Conservation (phyloP, 805 yeast genomes). For the Wickerhamiella dianesei region DNA sequence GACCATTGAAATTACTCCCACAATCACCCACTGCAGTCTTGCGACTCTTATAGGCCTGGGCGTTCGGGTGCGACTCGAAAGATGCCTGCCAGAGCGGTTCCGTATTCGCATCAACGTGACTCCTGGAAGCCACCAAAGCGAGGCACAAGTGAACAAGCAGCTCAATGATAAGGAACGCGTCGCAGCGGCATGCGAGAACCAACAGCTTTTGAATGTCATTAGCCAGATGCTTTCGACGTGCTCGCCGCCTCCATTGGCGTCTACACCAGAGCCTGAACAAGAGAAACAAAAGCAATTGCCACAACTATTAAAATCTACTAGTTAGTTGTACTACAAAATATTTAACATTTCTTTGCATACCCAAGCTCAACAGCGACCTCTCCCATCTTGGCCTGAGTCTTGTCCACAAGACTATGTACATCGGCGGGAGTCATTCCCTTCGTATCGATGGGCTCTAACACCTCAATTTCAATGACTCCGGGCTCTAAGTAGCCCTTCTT, state of each 20-base stretch:
- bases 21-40: slow-evolving; percentile 92
- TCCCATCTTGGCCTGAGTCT: slow-evolving; percentile 49
- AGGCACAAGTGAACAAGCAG: slow-evolving; percentile 90
- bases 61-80: slow-evolving; percentile 76
- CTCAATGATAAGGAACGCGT: slow-evolving; percentile 94
- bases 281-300: background rate
- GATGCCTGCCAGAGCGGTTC: slow-evolving; percentile 76
- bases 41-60: slow-evolving; percentile 95
- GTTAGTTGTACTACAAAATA: background rate
- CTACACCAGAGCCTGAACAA: background rate
- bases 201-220: slow-evolving; percentile 77
- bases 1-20: slow-evolving; percentile 78
- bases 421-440: slow-evolving; percentile 57
- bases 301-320: background rate
- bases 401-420: slow-evolving; percentile 44
- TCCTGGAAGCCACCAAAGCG: slow-evolving; percentile 92
- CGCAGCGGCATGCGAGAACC: slow-evolving; percentile 97
- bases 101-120: slow-evolving; percentile 68
- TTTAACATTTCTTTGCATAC: slow-evolving; percentile 14
- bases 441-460: slow-evolving; percentile 70
- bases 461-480: slow-evolving; percentile 68
- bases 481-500: slow-evolving; percentile 47
- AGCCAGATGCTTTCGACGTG: slow-evolving; percentile 87
- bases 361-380: slow-evolving; percentile 22
- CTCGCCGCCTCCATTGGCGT: background rate